Base-by-base conservation (phyloP, 345 rosid species). In the Eucalyptus sp. region DNA sequence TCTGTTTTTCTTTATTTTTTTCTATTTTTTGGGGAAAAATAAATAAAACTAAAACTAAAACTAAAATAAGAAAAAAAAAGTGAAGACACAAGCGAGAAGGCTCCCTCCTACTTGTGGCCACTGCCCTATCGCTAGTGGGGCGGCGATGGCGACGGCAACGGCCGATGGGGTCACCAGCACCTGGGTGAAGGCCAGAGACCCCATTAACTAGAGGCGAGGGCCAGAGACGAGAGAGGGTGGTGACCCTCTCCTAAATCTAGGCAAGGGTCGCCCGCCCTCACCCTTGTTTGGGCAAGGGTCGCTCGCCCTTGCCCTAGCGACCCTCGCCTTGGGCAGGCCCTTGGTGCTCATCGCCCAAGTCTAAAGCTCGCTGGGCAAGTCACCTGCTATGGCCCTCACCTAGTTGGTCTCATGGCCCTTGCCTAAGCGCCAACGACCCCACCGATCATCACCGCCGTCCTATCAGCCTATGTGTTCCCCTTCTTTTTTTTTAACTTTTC, bases 111-210 rank as follows among this genome's bases (percentile, higher is more conserved):
- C 58, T 18, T 18, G 1, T 52, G 25, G 25, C 25, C 25, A 0
- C 0, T 7, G 5, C 5, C 58, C 3, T 52, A 52, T 52, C 25
- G 1, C 0, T 18, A 2, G 58, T 52, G 58, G 22, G 58, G 56
- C 3, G 10, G 24, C 2, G 9, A 4, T 4, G 4, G 0, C 1
- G 22, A 7, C 1, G 0, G 0, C 4, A 0, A 51, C 0, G 2
- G 2, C 8, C 7, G 58, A 18, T 18, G 25, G 58, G 58, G 25
- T 52, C 58, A 52, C 6, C 1, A 0, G 2, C 56, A 52, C 24
- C 4, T 52, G 0, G 4, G 4, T 52, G 24, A 52, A 9, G 1
- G 56, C 2, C 0, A 0, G 0, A 10, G 7, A 52, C 24, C 56
- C 4, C 0, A 0, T 0, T 52, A 52, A 52, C 56, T 18, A 52